Evolutionary conservation across 176 grass and related monocot genomes (phyloP), one percentile per base, ranked within the genome.

Genomic region (Avena eriantha): DNA sequence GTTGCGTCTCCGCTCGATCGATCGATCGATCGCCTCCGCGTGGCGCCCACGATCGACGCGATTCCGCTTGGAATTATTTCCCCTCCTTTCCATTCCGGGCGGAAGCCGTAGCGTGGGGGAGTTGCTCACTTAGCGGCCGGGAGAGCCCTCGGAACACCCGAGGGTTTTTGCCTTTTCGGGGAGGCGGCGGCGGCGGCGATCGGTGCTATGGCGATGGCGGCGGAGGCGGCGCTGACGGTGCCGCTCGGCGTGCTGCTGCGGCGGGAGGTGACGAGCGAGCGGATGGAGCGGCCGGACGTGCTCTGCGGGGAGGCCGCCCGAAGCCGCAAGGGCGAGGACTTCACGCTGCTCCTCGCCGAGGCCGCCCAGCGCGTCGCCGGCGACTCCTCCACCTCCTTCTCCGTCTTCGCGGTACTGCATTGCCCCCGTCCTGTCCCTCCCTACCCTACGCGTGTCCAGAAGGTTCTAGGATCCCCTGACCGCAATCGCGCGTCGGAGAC

Each of bases 261-360:
- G 90, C 90, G 92, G 88, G 97, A 99, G 80, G 84, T 91, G 19
- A 94, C 97, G 56, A 94, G 85, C 79, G 97, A 99, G 92, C 87
- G 90, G 88, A 96, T 94, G 72, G 94, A 96, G 85, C 87, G 90
- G 1, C 97, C 97, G 0, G 94, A 99, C 73, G 80, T 99, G 80
- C 84, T 97, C 72, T 90, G 92, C 80, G 94, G 97, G 50, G 89
- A 94, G 80, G 97, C 97, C 24, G 87, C 17, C 65, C 94, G 90
- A 67, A 87, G 85, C 85, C 92, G 93, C 89, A 99, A 99, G 82
- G 94, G 97, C 65, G 97, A 99, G 89, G 94, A 99, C 84, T 87
- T 97, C 87, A 97, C 97, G 53, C 65, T 99, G 53, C 86, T 99
- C 54, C 89, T 89, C 68, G 72, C 83, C 53, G 77, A 90, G 46